These are phyloP conservation scores for Pythium scleroteichum DNA, from an alignment of 352 stramenopile genomes.

Conservation along the genomic window DNA sequence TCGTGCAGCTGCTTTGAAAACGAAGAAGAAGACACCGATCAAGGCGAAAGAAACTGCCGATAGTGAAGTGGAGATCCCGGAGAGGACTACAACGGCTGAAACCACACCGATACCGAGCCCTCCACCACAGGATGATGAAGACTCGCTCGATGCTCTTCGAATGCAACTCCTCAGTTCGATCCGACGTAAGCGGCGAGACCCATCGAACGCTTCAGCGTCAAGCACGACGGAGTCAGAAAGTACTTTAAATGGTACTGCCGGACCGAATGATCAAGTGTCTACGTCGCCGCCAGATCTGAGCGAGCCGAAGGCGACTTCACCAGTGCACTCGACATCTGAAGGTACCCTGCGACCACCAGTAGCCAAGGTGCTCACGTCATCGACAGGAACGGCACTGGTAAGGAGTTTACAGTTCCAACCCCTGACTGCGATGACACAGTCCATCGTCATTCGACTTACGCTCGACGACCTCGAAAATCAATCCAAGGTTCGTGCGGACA, in stretches of 20 bases:
- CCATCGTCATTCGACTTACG: slow-evolving; percentile 64
- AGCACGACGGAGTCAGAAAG: background rate
- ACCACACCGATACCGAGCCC: no score
- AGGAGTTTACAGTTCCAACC: slow-evolving; percentile 43
- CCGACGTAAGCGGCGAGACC: slow-evolving; percentile 2
- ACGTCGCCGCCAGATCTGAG: background rate
- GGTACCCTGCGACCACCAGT: background rate
- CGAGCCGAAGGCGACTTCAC: background rate
- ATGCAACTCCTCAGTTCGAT: slow-evolving; percentile 14
- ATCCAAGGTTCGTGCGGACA: slow-evolving; percentile 12
- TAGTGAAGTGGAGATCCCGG: background rate
- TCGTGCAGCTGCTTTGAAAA: slow-evolving; percentile 60
- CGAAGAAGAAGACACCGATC: slow-evolving; percentile 35
- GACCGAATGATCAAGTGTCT: no score
- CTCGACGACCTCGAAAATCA: slow-evolving; percentile 37
- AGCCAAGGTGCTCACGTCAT: background rate
- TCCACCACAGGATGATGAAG: slow-evolving; percentile 3
- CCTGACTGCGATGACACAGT: slow-evolving; percentile 67
- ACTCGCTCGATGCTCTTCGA: slow-evolving; percentile 18
- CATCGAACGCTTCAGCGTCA: background rate
- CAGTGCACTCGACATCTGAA: background rate
- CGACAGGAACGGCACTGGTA: background rate
- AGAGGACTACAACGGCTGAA: no score
- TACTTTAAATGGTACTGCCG: background rate
- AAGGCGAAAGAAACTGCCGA: background rate